phyloP scores from a whole-genome alignment of 768 basidiomycete genomes.

The Crepidotus variabilis region DNA sequence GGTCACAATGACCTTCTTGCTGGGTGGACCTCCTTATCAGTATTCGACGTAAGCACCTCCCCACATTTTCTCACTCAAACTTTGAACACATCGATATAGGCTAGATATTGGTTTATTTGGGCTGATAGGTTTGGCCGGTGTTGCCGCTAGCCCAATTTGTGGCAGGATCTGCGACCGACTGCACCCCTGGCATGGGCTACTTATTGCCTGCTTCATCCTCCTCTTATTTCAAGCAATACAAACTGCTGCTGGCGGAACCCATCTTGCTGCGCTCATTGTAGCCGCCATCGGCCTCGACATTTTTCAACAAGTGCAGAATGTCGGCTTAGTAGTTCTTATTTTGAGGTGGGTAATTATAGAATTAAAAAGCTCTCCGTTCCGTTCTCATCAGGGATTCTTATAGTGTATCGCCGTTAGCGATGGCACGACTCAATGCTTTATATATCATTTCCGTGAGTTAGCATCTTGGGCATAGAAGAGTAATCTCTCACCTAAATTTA shows the following conservation, averaged over 20 bases:
- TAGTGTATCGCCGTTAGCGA: conserved; percentile 31
- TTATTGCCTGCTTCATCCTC: conserved; percentile 42
- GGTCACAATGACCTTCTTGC: conserved; percentile 78
- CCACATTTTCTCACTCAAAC: neutral
- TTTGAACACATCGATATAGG: conserved; percentile 9
- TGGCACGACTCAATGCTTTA: conserved; percentile 65
- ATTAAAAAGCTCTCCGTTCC: conserved; percentile 3
- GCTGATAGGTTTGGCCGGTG: conserved; percentile 55
- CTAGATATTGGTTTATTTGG: conserved; percentile 60
- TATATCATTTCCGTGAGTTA: conserved; percentile 52
- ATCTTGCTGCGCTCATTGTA: conserved; percentile 56
- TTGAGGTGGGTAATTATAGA: neutral
- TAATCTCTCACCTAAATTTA: conserved; percentile 4
- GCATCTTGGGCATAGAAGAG: too few relatives aligned
- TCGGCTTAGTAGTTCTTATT: conserved; percentile 27
- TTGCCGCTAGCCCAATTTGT: conserved; percentile 52
- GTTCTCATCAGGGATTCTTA: neutral
- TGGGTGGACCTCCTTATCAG: conserved; percentile 69
- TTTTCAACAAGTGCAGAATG: conserved; percentile 56
- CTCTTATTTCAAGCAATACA: conserved; percentile 52
- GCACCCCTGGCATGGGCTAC: conserved; percentile 60
- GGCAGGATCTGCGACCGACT: conserved; percentile 59
- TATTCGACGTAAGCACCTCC: conserved; percentile 59
- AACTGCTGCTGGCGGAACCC: conserved; percentile 53
- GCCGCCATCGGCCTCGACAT: conserved; percentile 58